A percentile compares a stretch with the other conserved stretches of the same genome.
Evolutionary conservation across 1,284 basidiomycete species (phyloP).

Genomic region (Ustilago cynodontis): DNA sequence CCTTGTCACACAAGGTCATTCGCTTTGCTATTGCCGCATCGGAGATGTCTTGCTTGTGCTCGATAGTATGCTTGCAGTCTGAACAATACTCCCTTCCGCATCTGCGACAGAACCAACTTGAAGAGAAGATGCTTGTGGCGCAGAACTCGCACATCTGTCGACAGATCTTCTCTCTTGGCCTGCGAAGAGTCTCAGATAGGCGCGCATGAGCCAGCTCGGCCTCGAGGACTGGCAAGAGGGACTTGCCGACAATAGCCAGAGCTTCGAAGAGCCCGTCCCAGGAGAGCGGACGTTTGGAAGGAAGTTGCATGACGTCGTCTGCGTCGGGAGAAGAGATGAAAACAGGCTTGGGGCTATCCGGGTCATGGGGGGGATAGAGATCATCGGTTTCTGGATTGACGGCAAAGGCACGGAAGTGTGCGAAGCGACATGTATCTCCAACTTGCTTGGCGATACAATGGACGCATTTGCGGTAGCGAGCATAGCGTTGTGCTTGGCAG

Average conservation of each 20-base stretch:
- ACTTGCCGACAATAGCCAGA: conserved; percentile 22
- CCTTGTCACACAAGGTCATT: conserved; percentile 43
- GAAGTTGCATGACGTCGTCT: conserved; percentile 34
- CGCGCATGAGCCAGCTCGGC: conserved; percentile 43
- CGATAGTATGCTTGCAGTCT: conserved; percentile 81
- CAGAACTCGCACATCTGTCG: conserved; percentile 78
- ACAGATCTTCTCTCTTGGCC: conserved; percentile 42
- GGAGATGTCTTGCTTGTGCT: conserved; percentile 11
- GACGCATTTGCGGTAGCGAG: conserved; percentile 32
- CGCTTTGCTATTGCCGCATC: conserved; percentile 14
- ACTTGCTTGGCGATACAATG: conserved; percentile 28
- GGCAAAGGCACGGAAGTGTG: conserved; percentile 34
- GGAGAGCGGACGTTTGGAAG: conserved; percentile 21
- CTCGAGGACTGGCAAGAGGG: conserved; percentile 34
- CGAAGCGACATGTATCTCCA: conserved; percentile 50
- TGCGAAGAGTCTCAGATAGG: conserved; percentile 17
- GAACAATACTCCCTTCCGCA: conserved; percentile 91
- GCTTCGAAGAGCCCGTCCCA: conserved; percentile 8
- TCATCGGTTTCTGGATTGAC: conserved; percentile 26
- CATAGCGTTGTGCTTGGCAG: conserved; percentile 17
- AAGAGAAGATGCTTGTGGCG: conserved; percentile 89
- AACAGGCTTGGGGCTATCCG: background rate
- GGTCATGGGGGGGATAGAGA: background rate
- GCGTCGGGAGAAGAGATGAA: conserved; percentile 34
- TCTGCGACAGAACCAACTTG: conserved; percentile 86